Evolutionary conservation across 2,329 filamentous ascomycete genomes (phyloP), one percentile per base, ranked within the genome.

Genomic region (Plectosphaerella sp.): DNA sequence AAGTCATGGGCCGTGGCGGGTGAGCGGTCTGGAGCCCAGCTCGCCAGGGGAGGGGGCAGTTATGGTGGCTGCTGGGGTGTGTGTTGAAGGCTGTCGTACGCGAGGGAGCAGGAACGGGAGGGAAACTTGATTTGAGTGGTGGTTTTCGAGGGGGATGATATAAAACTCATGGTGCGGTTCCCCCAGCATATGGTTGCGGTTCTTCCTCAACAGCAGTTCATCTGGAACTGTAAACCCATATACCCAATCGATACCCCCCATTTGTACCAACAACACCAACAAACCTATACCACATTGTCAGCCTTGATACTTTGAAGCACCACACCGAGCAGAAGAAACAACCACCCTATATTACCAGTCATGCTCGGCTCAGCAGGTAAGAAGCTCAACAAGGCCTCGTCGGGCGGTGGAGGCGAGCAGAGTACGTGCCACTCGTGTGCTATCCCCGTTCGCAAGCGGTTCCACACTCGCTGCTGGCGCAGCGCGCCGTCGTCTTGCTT

Each of bases 1-100:
- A 52, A 55, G 55, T 57, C 51, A 57, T 54, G 47, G 49, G 14
- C 45, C 53, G 55, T 56, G 55, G 53, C 57, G 53, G 52, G 53
- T 52, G 52, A 50, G 56, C 39, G 51, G 49, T 41, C 47, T 52
- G 42, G 35, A 36, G 22, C 16, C 46, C 12, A 36, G 22, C 20
- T 16, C 8, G 28, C 28, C 28, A 33, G 28, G 28, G 41, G 41
- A 22, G 41, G 41, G 41, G 18, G 41, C 16, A 22, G 41, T 22
- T 22, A 5, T 18, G 18, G 41, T 18, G 18, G 41, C 41, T 43
- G n/a, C 41, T 12, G 7, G 37, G 50, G 39, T 35, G 22, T n/a
- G 43, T 47, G 20, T 22, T 33, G 16, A 24, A 45, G 53, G 33
- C 49, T 22, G 41, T 18, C 41, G 41, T 43, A 43, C 18, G 15